phyloP scores from a whole-genome alignment of 306 rosid genomes.

The Phaseolus lunatus region DNA sequence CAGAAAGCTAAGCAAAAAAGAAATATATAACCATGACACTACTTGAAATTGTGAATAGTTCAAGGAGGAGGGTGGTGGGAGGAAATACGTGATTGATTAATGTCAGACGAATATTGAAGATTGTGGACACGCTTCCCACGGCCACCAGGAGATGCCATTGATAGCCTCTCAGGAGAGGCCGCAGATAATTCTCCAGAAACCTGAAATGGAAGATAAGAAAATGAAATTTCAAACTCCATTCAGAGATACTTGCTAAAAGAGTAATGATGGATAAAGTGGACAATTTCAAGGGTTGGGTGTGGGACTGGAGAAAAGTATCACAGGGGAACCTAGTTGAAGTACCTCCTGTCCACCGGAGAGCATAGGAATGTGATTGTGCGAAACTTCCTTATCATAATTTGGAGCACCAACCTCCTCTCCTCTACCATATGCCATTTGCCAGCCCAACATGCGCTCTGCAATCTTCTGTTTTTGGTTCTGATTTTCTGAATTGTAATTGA shows the following conservation, averaged over 20 bases:
- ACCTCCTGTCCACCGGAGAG: conserved; percentile 82
- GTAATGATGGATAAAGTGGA: neutral
- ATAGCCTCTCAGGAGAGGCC: conserved; percentile 88
- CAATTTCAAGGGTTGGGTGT: neutral
- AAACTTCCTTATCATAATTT: conserved; percentile 79
- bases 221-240: neutral
- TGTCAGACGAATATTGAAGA: conserved; percentile 71
- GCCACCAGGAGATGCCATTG: conserved; percentile 87
- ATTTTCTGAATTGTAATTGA: conserved; percentile 74
- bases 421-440: conserved; percentile 81
- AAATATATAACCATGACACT: conserved; percentile 25
- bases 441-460: conserved; percentile 85
- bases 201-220: conserved; percentile 50
- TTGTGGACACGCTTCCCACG: conserved; percentile 75
- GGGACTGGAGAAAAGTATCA: conserved; percentile 16
- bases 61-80: conserved; percentile 13
- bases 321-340: conserved; percentile 37
- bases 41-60: neutral
- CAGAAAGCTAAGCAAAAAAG: conserved; percentile 17
- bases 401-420: conserved; percentile 71
- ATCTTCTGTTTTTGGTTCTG: conserved; percentile 87
- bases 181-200: conserved; percentile 95
- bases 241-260: conserved; percentile 2
- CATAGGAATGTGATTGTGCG: conserved; percentile 69
- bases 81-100: conserved; percentile 77